Evolutionary conservation across 2,329 filamentous ascomycete genomes (phyloP).

Genomic region (Colletotrichum somersetense): DNA sequence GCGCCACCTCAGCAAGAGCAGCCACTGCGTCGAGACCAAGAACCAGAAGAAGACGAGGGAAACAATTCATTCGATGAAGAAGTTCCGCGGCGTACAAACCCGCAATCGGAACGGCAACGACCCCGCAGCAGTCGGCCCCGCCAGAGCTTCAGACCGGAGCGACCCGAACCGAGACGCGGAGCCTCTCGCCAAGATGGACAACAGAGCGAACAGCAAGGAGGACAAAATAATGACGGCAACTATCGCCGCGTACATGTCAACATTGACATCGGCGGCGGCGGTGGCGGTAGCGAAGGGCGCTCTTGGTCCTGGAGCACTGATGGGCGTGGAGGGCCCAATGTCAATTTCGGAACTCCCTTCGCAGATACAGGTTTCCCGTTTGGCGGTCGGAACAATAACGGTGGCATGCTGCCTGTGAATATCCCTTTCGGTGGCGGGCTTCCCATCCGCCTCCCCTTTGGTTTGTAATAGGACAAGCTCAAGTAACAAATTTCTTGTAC

Average conservation of each 20-base stretch:
- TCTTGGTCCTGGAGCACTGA: slow-evolving; percentile 29
- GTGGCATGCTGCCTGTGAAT: slow-evolving; percentile 30
- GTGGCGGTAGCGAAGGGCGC: slow-evolving; percentile 2
- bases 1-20: slow-evolving; percentile 6
- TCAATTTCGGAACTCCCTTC: slow-evolving; percentile 33
- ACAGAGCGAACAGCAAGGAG: neutral
- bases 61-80: slow-evolving; percentile 33
- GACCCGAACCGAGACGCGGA: neutral
- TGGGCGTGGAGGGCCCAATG: slow-evolving; percentile 4
- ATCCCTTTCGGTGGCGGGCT: slow-evolving; percentile 22
- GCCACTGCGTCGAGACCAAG: slow-evolving; percentile 5
- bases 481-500: too few relatives aligned
- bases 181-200: slow-evolving; percentile 19
- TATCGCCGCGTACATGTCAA: slow-evolving; percentile 27
- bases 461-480: slow-evolving; percentile 4
- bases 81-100: slow-evolving; percentile 12
- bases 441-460: slow-evolving; percentile 32
- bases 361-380: slow-evolving; percentile 15
- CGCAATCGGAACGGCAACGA: slow-evolving; percentile 5
- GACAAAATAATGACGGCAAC: slow-evolving; percentile 6
- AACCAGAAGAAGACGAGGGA: slow-evolving; percentile 2
- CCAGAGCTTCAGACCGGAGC: slow-evolving; percentile 13
- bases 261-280: slow-evolving; percentile 26
- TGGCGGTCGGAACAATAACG: slow-evolving; percentile 19
- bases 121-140: slow-evolving; percentile 15